Conservation (phyloP, 352 stramenopile genomes). For the Globisporangium paroecandrum region DNA sequence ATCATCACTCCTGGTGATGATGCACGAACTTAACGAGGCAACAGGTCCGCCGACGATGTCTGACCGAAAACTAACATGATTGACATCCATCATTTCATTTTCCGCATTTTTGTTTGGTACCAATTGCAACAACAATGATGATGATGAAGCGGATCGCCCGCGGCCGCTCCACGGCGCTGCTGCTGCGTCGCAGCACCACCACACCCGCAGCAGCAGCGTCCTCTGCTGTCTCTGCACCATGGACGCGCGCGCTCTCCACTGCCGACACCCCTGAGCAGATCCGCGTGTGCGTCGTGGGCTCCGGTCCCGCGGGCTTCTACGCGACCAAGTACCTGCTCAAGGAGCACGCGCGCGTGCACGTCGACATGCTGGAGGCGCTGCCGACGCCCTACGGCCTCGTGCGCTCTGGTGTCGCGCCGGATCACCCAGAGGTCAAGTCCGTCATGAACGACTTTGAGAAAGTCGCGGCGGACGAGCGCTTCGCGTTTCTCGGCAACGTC, state of each 20-base stretch:
- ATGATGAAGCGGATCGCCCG: neutral
- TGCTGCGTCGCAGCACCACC: neutral
- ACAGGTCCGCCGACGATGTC: neutral
- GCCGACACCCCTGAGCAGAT: neutral
- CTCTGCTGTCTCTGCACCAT: neutral
- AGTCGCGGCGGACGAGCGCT: constrained; percentile 74
- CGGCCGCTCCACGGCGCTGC: neutral
- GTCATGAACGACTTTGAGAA: constrained; percentile 97
- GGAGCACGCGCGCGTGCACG: constrained; percentile 40
- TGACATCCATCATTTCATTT: constrained; percentile 1
- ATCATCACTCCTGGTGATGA: too few species aligned
- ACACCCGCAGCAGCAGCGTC: neutral
- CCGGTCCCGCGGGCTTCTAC: constrained; percentile 91
- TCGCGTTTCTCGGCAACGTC: constrained; percentile 91
- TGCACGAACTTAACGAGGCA: too few species aligned
- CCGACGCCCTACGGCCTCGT: constrained; percentile 96
- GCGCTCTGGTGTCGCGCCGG: constrained; percentile 94
- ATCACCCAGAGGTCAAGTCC: constrained; percentile 98
- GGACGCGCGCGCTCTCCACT: neutral
- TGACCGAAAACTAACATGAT: neutral
- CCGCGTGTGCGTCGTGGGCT: constrained; percentile 89
- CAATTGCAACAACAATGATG: neutral
- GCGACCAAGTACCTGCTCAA: constrained; percentile 95
- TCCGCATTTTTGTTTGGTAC: neutral
- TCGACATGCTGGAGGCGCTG: constrained; percentile 94